These are phyloP conservation scores for Dothistroma septosporum DNA, from an alignment of 2,329 filamentous ascomycete genomes.

Conservation along the genomic window DNA sequence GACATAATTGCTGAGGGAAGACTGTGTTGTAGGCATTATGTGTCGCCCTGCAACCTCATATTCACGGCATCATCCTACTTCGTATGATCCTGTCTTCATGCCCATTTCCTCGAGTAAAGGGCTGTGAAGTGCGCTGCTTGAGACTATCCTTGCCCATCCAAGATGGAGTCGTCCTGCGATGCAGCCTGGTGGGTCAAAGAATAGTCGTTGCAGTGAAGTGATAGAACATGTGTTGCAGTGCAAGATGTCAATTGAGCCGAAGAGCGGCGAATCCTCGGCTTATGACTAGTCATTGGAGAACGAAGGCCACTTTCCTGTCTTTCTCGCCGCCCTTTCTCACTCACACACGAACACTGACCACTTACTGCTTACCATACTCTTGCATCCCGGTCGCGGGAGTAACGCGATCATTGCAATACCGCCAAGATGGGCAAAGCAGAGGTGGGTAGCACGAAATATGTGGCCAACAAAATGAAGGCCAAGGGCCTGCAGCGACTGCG, in stretches of 20 bases:
- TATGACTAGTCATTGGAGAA: not conserved
- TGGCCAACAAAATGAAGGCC: conserved; percentile 85
- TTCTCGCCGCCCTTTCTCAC: not conserved
- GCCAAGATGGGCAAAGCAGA: conserved; percentile 83
- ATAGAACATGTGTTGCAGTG: too few relatives aligned
- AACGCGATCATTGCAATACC: conserved; percentile 10
- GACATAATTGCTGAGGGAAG: too few relatives aligned
- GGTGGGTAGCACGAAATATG: conserved; percentile 82
- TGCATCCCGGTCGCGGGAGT: conserved; percentile 1
- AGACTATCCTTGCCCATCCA: too few relatives aligned
- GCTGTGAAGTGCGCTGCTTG: not conserved
- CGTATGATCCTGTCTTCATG: not conserved
- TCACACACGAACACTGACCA: not conserved
- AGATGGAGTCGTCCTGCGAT: too few relatives aligned
- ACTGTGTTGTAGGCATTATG: too few relatives aligned
- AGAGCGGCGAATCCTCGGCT: not conserved
- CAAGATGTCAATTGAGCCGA: too few relatives aligned
- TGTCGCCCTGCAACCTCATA: too few relatives aligned
- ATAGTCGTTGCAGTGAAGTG: too few relatives aligned
- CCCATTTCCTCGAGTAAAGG: too few relatives aligned
- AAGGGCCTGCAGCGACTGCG: conserved; percentile 73
- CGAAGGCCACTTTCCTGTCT: not conserved
- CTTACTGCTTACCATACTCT: not conserved
- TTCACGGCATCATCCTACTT: too few relatives aligned
- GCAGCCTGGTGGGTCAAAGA: too few relatives aligned